These are phyloP conservation scores for Aspergillus quadrilineatus DNA, from an alignment of 2,329 filamentous ascomycete genomes.

Conservation along the genomic window DNA sequence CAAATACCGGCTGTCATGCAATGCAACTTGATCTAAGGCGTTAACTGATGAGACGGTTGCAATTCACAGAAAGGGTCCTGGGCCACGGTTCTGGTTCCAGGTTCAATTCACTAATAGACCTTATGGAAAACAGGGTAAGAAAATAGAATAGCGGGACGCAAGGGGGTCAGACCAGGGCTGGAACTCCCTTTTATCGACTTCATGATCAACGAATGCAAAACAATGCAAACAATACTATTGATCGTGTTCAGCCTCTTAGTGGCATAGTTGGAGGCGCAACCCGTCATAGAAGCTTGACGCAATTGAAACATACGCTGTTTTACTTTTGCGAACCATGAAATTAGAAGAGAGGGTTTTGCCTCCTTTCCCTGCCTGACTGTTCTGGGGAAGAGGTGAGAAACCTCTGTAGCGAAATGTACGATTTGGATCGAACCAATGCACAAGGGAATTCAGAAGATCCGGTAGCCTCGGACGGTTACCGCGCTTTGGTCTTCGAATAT, in stretches of 20 bases:
- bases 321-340: slow-evolving; percentile 13
- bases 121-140: slow-evolving; percentile 9
- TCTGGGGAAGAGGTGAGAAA: too few species aligned
- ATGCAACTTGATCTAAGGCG: slow-evolving; percentile 26
- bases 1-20: slow-evolving; percentile 23
- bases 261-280: too few species aligned
- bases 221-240: slow-evolving; percentile 13
- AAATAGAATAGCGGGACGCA: slow-evolving; percentile 18
- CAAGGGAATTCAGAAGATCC: too few species aligned
- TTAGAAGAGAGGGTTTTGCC: slow-evolving; percentile 2
- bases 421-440: too few species aligned
- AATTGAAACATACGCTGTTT: slow-evolving; percentile 18
- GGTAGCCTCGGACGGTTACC: too few species aligned
- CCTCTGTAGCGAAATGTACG: too few species aligned
- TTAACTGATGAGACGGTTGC: slow-evolving; percentile 18
- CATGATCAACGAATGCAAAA: slow-evolving; percentile 3
- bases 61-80: background rate
- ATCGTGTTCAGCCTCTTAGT: slow-evolving; percentile 18
- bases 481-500: too few species aligned
- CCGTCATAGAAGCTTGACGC: background rate
- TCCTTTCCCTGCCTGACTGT: background rate
- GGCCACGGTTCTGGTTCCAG: background rate
- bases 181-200: slow-evolving; percentile 5
- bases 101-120: slow-evolving; percentile 15
- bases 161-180: slow-evolving; percentile 19